Evolutionary conservation across 2,329 filamentous ascomycete genomes (phyloP), one percentile per base, ranked within the genome.

Genomic region (Verticillium isaacii): DNA sequence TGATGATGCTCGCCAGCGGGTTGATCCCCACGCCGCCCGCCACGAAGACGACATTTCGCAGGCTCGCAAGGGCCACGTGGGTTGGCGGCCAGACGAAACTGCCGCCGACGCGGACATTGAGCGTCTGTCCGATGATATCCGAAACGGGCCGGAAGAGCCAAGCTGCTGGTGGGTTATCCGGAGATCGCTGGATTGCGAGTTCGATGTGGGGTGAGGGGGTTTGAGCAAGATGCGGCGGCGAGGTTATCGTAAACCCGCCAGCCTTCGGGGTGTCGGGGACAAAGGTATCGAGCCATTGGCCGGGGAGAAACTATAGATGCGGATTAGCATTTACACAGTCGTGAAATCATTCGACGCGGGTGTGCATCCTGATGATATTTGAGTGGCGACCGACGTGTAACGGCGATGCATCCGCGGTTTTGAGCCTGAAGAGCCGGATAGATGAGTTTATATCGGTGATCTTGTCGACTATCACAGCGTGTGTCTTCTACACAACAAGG

Each of bases 221-320:
- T 9, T 61, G 63, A 25, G 73, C 64, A 3, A 85, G 82, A 52
- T 81, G 82, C 0, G 92, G 92, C 0, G 89, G 78, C 1, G 91
- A 95, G 7, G 92, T 94, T 66, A 96, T 90, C 52, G 92, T 96
- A 79, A 96, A 97, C 62, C 93, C 93, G 37, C 93, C 93, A 3
- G 91, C 88, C 71, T 89, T 87, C 54, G 82, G 69, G 55, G 91
- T 77, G 41, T 78, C 80, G 1, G 93, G 92, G 60, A 92, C 84
- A 72, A 90, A 89, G 7, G 92, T 88, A 72, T 97, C 93, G 61
- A 97, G 82, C 91, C 92, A 97, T 80, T 96, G 93, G 60, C 93
- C 93, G 5, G 93, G 86, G 6, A 87, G 81, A 75, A 95, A 96
- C 82, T 90, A 73, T 54, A 11, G 9, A 5, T 75, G 71, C 63